Conservation (phyloP, 306 rosid species). For the Cicer yamashitae region DNA sequence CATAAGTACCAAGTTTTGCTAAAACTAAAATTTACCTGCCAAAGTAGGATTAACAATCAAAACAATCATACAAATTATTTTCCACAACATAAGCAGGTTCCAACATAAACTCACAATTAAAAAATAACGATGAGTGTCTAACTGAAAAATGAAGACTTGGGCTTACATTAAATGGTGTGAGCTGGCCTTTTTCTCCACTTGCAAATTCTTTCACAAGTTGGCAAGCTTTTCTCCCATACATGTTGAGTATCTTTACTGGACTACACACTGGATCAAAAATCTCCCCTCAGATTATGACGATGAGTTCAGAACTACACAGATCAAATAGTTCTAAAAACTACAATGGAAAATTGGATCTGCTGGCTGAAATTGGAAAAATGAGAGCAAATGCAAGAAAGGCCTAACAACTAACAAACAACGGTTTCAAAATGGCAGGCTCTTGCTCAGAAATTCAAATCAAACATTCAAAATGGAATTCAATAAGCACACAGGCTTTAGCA, state of each 20-base stretch:
- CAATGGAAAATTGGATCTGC: constrained; percentile 2
- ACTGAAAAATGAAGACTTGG: constrained; percentile 14
- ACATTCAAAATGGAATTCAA: not conserved
- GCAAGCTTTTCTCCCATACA: constrained; percentile 84
- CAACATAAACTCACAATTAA: not conserved
- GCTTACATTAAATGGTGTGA: constrained; percentile 71
- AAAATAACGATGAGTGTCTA: constrained; percentile 2
- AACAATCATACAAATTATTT: not conserved
- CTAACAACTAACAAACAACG: not conserved
- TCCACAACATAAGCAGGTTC: constrained; percentile 1
- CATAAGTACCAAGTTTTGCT: not conserved
- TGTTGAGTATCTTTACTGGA: constrained; percentile 35
- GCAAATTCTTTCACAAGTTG: constrained; percentile 79
- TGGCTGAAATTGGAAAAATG: not conserved
- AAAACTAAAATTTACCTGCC: not conserved
- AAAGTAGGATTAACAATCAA: constrained; percentile 26
- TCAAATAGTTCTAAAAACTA: not conserved
- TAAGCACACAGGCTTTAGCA: not conserved
- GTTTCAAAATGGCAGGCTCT: not conserved
- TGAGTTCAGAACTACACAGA: not conserved
- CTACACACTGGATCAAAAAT: constrained; percentile 9
- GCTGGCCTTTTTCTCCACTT: constrained; percentile 73
- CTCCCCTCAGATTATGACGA: constrained; percentile 16
- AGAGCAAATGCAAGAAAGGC: constrained; percentile 1
- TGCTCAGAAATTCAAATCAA: not conserved